Base-by-base conservation (phyloP, 768 basidiomycete species). In the Leccinum truebloodii region DNA sequence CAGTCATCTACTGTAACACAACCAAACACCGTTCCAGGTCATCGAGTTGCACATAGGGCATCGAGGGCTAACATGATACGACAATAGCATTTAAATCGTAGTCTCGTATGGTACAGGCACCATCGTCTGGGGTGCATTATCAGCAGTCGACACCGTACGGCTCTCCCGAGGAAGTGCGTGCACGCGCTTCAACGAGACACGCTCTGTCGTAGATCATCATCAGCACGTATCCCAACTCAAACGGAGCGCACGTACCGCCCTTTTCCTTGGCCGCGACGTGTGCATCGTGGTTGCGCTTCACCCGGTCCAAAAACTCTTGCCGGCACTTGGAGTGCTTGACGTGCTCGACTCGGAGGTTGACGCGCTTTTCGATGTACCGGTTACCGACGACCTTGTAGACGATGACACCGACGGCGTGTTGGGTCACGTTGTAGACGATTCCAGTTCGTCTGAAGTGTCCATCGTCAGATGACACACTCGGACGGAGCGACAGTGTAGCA, bases 321-420 rank as follows among this genome's bases (percentile, higher is more conserved):
- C 96, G 87, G 79, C 96, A 98, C 80, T 93, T 94, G 70, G 95
- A 98, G 86, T 98, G 96, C 71, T 80, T 86, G 76, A 96, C 80
- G 81, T 98, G 96, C 83, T 98, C 96, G 71, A 95, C 84, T 65
- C 93, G 91, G 81, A 97, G 79, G 88, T 98, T 99, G 78, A 99
- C 96, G 60, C 96, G 92, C 85, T 99, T 99, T 83, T 98, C 95
- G 59, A 99, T 79, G 88, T 96, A 99, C 69, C 97, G 93, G 83
- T 95, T 95, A 66, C 96, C 96, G 72, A 99, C 96, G 73, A 98
- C 84, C 79, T 99, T 99, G 90, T 96, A 87, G 63, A 96, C 88
- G 76, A 98, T 95, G 63, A 99, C 90, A 75, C 96, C 95, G 68
- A 98, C 95, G 54, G 94, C 90, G 57, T 87, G 84, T 60, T 92